Evolutionary conservation across 495 filamentous ascomycete genomes (phyloP), one percentile per base, ranked within the genome.

Genomic region (Lentithecium fluviatile): DNA sequence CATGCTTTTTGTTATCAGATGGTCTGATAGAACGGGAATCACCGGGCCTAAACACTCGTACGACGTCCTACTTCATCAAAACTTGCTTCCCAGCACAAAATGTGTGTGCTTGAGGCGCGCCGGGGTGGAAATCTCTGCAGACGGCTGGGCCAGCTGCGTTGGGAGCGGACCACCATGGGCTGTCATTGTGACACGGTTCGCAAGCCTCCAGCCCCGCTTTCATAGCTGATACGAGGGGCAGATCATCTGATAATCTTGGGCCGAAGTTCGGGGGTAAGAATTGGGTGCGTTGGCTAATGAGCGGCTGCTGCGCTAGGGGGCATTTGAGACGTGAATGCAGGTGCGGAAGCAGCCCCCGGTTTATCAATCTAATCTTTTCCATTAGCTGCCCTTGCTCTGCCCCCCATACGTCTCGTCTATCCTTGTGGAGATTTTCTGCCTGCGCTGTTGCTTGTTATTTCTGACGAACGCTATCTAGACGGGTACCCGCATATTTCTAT

Each of bases 301-400:
- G 49, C 29, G 29, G 29, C 29, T 4, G 29, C 3, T 3, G 29
- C 29, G 29, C 29, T 4, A 10, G 29, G 29, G 10, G 3, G 29
- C 10, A 10, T 32, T 32, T n/a, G n/a, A n/a, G n/a, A n/a, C n/a
- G n/a, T n/a, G n/a, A 38, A 32, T 23, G 19, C 36, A 15, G 25
- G 36, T 42, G 36, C 45, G 32, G 55, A 48, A 52, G 21, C 40
- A 52, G 56, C 37, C 17, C 21, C 57, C 24, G 32, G n/a, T 21
- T 53, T 53, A 53, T 54, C 58, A 61, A 65, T 65, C 62, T 60
- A 49, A 60, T 65, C 62, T 54, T 34, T 48, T 60, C 40, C 23
- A 62, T 62, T 52, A 52, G 17, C 23, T 20, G 11, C 32, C 36
- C 38, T 17, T 38, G 36, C 8, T 15, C 15, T n/a, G n/a, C n/a